Percentiles rank a stretch among this genome's conserved stretches.
Conservation (phyloP, 2,329 filamentous ascomycete genomes). For the Nemania serpens region DNA sequence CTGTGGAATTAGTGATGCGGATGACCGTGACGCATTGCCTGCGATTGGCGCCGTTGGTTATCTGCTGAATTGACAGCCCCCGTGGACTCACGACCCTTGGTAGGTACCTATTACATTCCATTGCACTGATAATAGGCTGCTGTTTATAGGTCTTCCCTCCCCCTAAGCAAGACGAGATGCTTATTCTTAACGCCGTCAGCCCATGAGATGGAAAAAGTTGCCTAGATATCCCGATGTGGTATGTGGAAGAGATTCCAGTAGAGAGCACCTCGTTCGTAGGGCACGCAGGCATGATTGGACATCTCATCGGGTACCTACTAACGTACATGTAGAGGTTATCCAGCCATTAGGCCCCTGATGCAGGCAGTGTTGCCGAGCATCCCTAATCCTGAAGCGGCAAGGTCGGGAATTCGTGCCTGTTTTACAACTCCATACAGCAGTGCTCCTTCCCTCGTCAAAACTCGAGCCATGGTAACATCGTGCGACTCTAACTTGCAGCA, state of each 20-base stretch:
- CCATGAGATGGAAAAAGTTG: no score
- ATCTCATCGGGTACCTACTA: neutral
- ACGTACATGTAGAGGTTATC: neutral
- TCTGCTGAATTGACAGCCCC: slow-evolving; percentile 25
- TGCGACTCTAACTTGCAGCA: slow-evolving; percentile 9
- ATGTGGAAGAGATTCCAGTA: no score
- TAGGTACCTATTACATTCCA: no score
- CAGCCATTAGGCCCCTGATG: slow-evolving; percentile 12
- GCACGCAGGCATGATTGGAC: neutral
- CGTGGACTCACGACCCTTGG: neutral
- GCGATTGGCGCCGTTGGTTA: slow-evolving; percentile 19
- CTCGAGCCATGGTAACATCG: slow-evolving; percentile 7
- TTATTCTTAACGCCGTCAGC: no score
- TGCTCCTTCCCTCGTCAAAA: neutral
- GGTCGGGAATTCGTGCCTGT: slow-evolving; percentile 25
- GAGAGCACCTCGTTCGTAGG: neutral
- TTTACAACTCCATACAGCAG: neutral
- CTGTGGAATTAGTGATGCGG: slow-evolving; percentile 13
- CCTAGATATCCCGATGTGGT: no score
- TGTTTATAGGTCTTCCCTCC: no score
- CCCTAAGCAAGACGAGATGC: no score
- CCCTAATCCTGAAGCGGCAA: slow-evolving; percentile 22
- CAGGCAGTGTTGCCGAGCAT: slow-evolving; percentile 19
- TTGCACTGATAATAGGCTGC: no score
- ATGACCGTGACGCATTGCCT: neutral